Evolutionary conservation across 2,329 filamentous ascomycete genomes (phyloP).

Genomic region (Epichloe bromicola): DNA sequence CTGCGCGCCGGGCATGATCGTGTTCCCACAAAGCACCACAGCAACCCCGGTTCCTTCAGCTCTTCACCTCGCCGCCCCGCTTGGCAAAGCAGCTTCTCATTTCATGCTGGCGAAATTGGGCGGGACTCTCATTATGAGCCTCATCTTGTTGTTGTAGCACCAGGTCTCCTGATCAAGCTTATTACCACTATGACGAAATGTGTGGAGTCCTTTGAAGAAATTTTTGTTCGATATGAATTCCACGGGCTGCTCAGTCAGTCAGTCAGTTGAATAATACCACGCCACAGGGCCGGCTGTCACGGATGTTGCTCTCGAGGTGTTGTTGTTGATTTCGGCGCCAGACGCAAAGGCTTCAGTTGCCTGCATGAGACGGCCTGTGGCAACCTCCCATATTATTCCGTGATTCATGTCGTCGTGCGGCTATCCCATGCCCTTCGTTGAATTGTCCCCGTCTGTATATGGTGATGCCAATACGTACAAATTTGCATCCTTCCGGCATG

Average conservation of each 20-base stretch:
- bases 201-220: background rate
- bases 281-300: background rate
- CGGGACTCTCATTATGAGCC: background rate
- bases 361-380: too few species aligned
- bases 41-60: background rate
- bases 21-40: background rate
- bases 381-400: too few species aligned
- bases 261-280: background rate
- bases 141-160: background rate
- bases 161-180: background rate
- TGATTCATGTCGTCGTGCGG: too few species aligned
- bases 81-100: background rate
- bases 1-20: background rate
- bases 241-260: too few species aligned
- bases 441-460: too few species aligned
- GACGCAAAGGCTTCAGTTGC: too few species aligned
- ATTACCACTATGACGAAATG: background rate
- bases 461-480: too few species aligned
- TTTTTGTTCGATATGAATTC: background rate
- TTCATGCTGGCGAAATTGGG: background rate
- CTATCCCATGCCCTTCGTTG: too few species aligned
- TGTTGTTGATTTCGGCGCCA: background rate
- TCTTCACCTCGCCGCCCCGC: background rate
- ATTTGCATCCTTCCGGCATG: too few species aligned
- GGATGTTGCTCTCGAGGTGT: too few species aligned